Evolutionary conservation across 202 grass and related monocot genomes (phyloP), one percentile per base, ranked within the genome.

Genomic region (Tripidium arundinaceum): DNA sequence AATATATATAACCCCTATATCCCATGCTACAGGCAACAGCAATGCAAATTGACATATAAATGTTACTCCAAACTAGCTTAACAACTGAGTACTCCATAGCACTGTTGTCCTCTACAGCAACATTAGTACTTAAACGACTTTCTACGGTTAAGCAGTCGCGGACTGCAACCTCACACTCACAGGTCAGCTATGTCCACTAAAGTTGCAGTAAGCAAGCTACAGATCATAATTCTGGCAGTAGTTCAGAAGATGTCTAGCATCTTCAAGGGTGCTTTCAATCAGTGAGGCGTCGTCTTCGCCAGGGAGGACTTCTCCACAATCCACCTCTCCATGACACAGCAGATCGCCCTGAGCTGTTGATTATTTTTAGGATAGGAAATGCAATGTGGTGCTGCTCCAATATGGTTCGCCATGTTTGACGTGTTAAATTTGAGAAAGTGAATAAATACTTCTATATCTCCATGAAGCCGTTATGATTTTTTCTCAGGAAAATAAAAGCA

Each of bases 321-420:
- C 90, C 90, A 91, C 86, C 75, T 91, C 80, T 95, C 86, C 83
- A 88, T 65, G 83, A 93, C 79, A 81, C 74, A 27, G 75, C 81
- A 86, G 68, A 98, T 89, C 68, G 57, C 82, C 62, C 37, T 72
- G 63, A 94, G 82, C 95, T 94, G 76, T 45, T 22, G 81, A 74
- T 25, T 38, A 55, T 59, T 58, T 78, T 70, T 50, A 83, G 69
- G 16, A 68, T 68, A 91, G 88, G 68, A 85, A 85, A 88, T 79
- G 15, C 81, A 77, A 67, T 72, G 36, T 22, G 19, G 18, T 64
- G 55, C 41, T 28, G 61, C 54, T 36, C 60, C 63, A 49, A 71
- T 63, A 40, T 57, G 47, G 36, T 57, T 49, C 28, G 19, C 10
- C 36, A 79, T 74, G 11, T 85, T 61, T 62, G 29, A 49, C 28